Base-by-base conservation (phyloP, 768 basidiomycete species). In the Boletus rubropictus region DNA sequence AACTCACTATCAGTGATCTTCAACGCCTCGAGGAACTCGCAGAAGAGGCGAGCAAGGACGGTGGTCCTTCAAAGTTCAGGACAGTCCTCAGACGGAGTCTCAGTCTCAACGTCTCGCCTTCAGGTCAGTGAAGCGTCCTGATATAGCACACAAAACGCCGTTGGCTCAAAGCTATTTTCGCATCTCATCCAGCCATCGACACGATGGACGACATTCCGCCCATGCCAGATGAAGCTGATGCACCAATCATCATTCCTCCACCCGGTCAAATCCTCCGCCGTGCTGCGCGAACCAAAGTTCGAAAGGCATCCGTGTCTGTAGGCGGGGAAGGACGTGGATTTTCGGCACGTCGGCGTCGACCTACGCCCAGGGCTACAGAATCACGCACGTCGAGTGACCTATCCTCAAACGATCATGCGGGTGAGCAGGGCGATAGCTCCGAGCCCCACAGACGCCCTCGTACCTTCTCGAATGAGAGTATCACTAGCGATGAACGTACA, bases 21-120 rank as follows among this genome's bases (percentile, higher is more conserved):
- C 94, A 98, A 66, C 86, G 83, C 64, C 73, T 99, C 49, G 96
- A 99, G 66, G 81, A 88, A 62, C 71, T 98, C 27, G 93, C 93
- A 32, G 90, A 94, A 69, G 90, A 95, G 63, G 90, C 89, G 0
- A 84, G 84, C 28, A 75, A 73, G 58, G 89, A 79, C 58, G 84
- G 86, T 58, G 93, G 93, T 70, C 84, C 89, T 17, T 79, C 82
- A 39, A 82, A 76, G 63, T 79, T 93, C 60, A 78, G 86, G 62
- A 89, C 74, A 44, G 79, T 87, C 52, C 72, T 94, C 59, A 78
- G 87, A 63, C 80, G 92, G 58, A 94, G 89, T 65, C 73, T 96
- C 48, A 94, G 90, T 66, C 71, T 93, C 64, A 94, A 92, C 65
- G 69, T 89, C 21, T 78, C 89, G 14, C 86, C 89, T 38, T 81